Evolutionary conservation across 2,329 filamentous ascomycete species (phyloP), one percentile per base, ranked within the genome.

Genomic region (Cladosporium cucumerinum): DNA sequence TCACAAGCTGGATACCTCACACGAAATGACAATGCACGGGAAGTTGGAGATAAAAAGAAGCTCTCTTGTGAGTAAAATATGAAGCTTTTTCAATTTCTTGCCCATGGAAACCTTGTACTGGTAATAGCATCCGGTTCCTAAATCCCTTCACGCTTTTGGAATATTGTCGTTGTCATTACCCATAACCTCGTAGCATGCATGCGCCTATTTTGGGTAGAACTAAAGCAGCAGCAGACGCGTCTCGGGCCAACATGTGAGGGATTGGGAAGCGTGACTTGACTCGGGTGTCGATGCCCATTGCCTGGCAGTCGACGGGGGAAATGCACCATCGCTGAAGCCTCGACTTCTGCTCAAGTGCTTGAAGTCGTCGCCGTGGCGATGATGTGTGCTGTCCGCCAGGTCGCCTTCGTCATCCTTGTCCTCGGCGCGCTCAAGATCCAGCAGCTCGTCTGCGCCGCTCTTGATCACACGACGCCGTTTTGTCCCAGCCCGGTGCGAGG

Each of bases 361-460:
- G 57, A 48, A 36, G 23, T 46, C 39, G 25, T 51, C 21, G 34
- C 12, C 11, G 36, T n/a, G n/a, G 43, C 43, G 21, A 21, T 51
- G 58, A 26, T 59, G 36, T 23, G 36, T 48, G 43, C 58, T 61
- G 58, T 52, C 43, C 18, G 34, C 32, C 49, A 62, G 60, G 48
- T 39, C 60, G 57, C 68, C 71, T 58, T 74, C 73, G 34, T 76
- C 74, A 81, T 82, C 85, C 73, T 86, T 86, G 72, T 80, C 87
- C 71, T 90, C 86, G 69, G 85, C 85, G 64, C 89, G 88, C 73
- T 90, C 87, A 64, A 80, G 78, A 67, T 78, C 77, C 73, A 83
- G 85, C 76, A 79, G 79, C 77, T 85, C 84, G 72, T 86, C 84
- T 67, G 84, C 83, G 57, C 75, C 75, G 64, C 73, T 76, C 61